Conservation (phyloP, 1,139 yeast species). For the Kluyveromyces sp. region DNA sequence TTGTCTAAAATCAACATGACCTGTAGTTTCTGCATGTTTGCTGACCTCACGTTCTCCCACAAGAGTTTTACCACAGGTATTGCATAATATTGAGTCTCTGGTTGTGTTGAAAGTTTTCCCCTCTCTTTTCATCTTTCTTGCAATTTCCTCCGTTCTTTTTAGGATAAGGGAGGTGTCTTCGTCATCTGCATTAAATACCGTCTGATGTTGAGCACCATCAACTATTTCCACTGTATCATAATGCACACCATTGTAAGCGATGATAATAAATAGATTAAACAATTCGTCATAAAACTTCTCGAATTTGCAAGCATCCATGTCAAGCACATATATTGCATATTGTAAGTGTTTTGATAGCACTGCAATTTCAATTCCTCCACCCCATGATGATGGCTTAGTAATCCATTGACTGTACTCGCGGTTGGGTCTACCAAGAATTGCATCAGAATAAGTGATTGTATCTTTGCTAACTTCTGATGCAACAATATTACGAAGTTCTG, state of each 20-base stretch:
- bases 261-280: slow-evolving; percentile 38
- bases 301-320: slow-evolving; percentile 55
- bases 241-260: slow-evolving; percentile 69
- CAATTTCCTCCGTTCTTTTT: slow-evolving; percentile 37
- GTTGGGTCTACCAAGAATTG: slow-evolving; percentile 48
- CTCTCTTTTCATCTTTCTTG: slow-evolving; percentile 39
- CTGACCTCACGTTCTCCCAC: slow-evolving; percentile 64
- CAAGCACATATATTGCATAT: slow-evolving; percentile 54
- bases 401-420: slow-evolving; percentile 59
- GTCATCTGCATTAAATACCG: slow-evolving; percentile 34
- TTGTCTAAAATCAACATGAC: slow-evolving; percentile 63
- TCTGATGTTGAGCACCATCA: slow-evolving; percentile 17
- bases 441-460: slow-evolving; percentile 45
- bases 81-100: slow-evolving; percentile 51
- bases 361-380: slow-evolving; percentile 76
- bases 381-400: slow-evolving; percentile 58
- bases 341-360: slow-evolving; percentile 51
- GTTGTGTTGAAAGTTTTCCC: slow-evolving; percentile 66
- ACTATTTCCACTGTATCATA: slow-evolving; percentile 56
- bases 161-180: slow-evolving; percentile 29
- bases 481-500: slow-evolving; percentile 19
- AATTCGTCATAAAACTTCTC: slow-evolving; percentile 48
- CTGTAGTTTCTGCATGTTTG: slow-evolving; percentile 56
- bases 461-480: slow-evolving; percentile 35
- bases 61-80: slow-evolving; percentile 45